Base-by-base conservation (phyloP, 768 basidiomycete species). In the Baorangia bicolor region DNA sequence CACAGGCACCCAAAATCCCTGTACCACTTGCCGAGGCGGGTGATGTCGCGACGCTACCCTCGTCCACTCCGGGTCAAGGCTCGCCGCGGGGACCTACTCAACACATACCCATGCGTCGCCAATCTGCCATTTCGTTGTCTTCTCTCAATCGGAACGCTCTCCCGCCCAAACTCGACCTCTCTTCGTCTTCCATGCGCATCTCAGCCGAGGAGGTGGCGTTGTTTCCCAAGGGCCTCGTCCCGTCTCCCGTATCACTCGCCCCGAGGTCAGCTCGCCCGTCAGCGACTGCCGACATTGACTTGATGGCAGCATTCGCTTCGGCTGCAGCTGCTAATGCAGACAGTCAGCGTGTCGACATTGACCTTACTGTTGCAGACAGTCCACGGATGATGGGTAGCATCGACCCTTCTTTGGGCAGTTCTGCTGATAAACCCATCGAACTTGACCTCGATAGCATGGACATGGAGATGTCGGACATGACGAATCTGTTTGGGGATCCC, bases 371-470 rank as follows among this genome's bases (percentile, higher is more conserved):
- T 25, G 70, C 80, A 28, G 59, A 75, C 21, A 69, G 64, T 51
- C 68, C 73, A 20, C 47, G 58, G 8, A 64, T 62, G 63, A 66
- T 71, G 47, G 16, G 60, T 2, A 51, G 57, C 14, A 56, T 73
- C 48, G 71, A 77, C 50, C 66, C 74, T 44, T 40, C 68, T 39
- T 50, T 77, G 30, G 87, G 90, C 14, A 85, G 74, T 64, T 87
- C 86, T 7, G 87, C 83, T 1, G 90, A 92, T 67, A 88, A 88
- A 67, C 89, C 90, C 20, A 91, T 92, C 53, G 90, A 90, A 64
- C 78, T 92, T 25, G 88, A 92, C 67, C 63, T 92, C 51, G 88
- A 90, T 43, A 60, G 63, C 48, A 84, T 86, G 69, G 86, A 89
- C 59, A 81, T 87, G 49, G 83, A 85, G 64, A 85, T 85, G 77